Evolutionary conservation across 129 eudicot species (phyloP), one percentile per base, ranked within the genome.

Genomic region (Mikania micrantha): DNA sequence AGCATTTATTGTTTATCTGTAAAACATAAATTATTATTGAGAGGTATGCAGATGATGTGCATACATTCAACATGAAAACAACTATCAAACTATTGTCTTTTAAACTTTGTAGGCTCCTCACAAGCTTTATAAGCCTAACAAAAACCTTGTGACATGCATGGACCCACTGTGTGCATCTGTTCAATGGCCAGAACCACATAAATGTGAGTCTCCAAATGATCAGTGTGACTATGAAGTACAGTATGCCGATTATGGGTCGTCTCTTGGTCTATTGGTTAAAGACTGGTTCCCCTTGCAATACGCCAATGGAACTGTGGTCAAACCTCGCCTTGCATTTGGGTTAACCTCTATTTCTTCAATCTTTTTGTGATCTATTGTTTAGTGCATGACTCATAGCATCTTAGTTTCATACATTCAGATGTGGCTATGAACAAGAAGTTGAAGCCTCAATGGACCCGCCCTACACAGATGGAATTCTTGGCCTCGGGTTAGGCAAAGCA

Each of bases 391-490:
- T 38, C 29, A 53, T 15, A 17, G 6, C 15, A 12, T 25, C 36
- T 11, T 31, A 31, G 9, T 21, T 15, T 35, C 4, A 0, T 69
- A 29, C 6, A 20, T 24, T 12, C 2, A 68, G 74, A 40, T 70
- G 74, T 17, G 74, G 74, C 16, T 70, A 70, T 53, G 24, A 54
- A 17, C 74, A 70, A 57, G 32, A 20, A 70, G 66, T 56, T 25
- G 56, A 49, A 17, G 28, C 20, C 4, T 35, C 66, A 10, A 10
- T 8, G 13, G 15, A 40, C 34, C 74, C 66, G 28, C 74, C 74
- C 16, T 15, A 25, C 57, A 50, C 61, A 24, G 74, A 70, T 40
- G 74, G 74, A 49, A 42, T 70, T 44, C 66, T 70, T 70, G 74
- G 74, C 40, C 42, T 70, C 9, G 74, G 66, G 42, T 2, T 24